phyloP scores from a whole-genome alignment of 345 rosid species.

The Citrus unshiu region DNA sequence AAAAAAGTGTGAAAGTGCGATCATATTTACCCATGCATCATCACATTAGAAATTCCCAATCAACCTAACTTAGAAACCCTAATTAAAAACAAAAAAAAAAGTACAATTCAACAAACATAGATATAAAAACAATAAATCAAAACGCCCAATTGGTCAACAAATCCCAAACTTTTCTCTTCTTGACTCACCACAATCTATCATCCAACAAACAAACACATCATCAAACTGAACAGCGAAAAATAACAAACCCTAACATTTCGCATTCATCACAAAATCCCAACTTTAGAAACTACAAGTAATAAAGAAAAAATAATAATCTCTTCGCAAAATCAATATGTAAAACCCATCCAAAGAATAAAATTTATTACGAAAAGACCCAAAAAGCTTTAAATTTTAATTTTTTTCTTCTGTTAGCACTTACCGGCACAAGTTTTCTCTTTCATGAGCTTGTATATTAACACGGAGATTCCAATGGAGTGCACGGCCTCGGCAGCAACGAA shows the following conservation, averaged over 20 bases:
- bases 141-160: not conserved
- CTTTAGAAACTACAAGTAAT: not conserved
- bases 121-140: not conserved
- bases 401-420: not conserved
- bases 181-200: not conserved
- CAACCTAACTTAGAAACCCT: not conserved
- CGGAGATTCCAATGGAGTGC: slow-evolving; percentile 90
- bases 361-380: not conserved
- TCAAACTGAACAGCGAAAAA: not conserved
- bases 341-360: not conserved
- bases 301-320: not conserved
- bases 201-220: not conserved
- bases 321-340: not conserved
- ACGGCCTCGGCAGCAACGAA: slow-evolving; percentile 99
- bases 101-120: not conserved
- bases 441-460: slow-evolving; percentile 90
- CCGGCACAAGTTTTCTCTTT: slow-evolving; percentile 97
- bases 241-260: not conserved
- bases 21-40: not conserved
- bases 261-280: not conserved
- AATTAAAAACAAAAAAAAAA: not conserved
- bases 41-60: not conserved
- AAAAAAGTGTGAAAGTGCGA: not conserved
- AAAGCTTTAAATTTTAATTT: not conserved
- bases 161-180: not conserved